Conservation (phyloP, 352 stramenopile species). For the Hyaloperonospora arabidopsidis region DNA sequence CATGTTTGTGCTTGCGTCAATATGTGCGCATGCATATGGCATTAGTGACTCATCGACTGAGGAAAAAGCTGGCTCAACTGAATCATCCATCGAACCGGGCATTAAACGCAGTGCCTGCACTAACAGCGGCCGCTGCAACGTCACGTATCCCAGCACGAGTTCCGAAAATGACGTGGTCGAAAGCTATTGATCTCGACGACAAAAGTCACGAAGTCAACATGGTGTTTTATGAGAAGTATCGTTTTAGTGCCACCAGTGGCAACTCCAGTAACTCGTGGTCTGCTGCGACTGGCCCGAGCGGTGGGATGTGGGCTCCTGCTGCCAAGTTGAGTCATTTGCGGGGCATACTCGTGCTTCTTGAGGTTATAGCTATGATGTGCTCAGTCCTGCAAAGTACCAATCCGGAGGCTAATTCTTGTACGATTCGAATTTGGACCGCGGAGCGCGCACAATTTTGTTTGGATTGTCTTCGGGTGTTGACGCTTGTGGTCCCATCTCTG, state of each 20-base stretch:
- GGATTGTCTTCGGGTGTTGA: constrained; percentile 66
- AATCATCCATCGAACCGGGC: constrained; percentile 50
- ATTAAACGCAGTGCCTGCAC: constrained; percentile 25
- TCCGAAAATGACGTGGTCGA: constrained; percentile 64
- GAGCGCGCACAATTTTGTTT: constrained; percentile 77
- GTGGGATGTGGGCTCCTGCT: constrained; percentile 62
- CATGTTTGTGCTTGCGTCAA: constrained; percentile 73
- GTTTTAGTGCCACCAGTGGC: constrained; percentile 50
- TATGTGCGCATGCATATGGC: constrained; percentile 80
- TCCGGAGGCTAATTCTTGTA: constrained; percentile 35
- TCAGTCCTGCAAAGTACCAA: constrained; percentile 49
- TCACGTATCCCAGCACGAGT: constrained; percentile 59
- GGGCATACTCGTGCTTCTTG: constrained; percentile 67
- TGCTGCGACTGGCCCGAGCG: constrained; percentile 38
- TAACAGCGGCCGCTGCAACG: constrained; percentile 44
- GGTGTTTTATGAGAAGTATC: constrained; percentile 79
- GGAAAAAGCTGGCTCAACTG: constrained; percentile 50
- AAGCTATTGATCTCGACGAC: constrained; percentile 78
- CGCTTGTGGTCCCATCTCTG: constrained; percentile 59
- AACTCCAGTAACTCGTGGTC: constrained; percentile 51
- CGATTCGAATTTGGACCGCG: constrained; percentile 60
- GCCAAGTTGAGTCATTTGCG: constrained; percentile 68
- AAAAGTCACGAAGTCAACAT: constrained; percentile 79
- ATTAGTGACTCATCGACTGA: constrained; percentile 57
- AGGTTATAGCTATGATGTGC: constrained; percentile 67